Percentiles rank a stretch among this genome's conserved stretches.
Evolutionary conservation across 495 filamentous ascomycete species (phyloP).

Genomic region (Penicillium goetzii): DNA sequence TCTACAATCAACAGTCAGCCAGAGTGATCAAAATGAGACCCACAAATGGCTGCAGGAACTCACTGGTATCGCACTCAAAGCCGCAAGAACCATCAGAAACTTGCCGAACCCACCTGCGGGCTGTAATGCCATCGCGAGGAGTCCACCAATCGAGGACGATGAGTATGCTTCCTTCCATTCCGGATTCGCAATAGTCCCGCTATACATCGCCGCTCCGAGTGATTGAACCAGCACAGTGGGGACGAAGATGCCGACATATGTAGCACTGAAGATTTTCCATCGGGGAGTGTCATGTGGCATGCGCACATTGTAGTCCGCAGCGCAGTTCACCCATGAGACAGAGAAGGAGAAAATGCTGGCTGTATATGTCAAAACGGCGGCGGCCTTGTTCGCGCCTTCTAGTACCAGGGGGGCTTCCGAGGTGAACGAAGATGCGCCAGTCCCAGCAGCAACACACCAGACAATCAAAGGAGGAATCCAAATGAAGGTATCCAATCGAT

Average conservation of each 20-base stretch:
- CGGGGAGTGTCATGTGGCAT: constrained; percentile 57
- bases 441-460: constrained; percentile 44
- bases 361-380: constrained; percentile 63
- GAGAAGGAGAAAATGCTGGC: constrained; percentile 66
- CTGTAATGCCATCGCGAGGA: constrained; percentile 60
- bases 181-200: constrained; percentile 49
- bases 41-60: constrained; percentile 1
- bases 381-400: constrained; percentile 55
- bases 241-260: constrained; percentile 62
- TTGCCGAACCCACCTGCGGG: constrained; percentile 47
- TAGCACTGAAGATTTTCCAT: constrained; percentile 60
- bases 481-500: constrained; percentile 32
- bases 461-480: constrained; percentile 45
- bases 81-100: constrained; percentile 43
- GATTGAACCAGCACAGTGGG: constrained; percentile 67
- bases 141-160: constrained; percentile 59
- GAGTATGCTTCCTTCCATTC: constrained; percentile 56
- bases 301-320: constrained; percentile 71
- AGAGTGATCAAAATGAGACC: not conserved
- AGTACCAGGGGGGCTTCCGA: constrained; percentile 41
- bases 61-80: constrained; percentile 41
- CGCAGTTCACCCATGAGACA: constrained; percentile 65
- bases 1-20: constrained; percentile 19
- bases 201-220: constrained; percentile 66
- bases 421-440: constrained; percentile 36